These are phyloP conservation scores for Seiridium unicorne DNA, from an alignment of 2,329 filamentous ascomycete genomes.

Conservation along the genomic window DNA sequence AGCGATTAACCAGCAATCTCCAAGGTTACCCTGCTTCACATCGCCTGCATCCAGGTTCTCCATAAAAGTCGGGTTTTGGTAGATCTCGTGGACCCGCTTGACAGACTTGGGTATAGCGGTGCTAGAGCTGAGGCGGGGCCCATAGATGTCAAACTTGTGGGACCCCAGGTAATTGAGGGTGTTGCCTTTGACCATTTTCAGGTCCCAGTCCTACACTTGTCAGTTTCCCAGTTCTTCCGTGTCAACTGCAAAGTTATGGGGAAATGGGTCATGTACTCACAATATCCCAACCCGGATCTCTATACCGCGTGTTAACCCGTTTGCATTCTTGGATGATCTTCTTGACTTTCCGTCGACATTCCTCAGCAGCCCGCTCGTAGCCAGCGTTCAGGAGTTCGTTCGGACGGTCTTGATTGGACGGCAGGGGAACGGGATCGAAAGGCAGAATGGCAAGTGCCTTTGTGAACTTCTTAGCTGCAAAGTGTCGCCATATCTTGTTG, in stretches of 20 bases:
- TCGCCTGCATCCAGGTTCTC: constrained; percentile 67
- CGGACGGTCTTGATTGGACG: constrained; percentile 47
- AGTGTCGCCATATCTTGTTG: constrained; percentile 64
- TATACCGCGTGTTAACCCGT: constrained; percentile 76
- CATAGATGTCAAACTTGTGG: constrained; percentile 49
- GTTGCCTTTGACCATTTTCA: constrained; percentile 62
- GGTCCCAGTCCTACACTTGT: constrained; percentile 56
- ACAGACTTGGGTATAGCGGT: constrained; percentile 67
- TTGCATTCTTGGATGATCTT: constrained; percentile 66
- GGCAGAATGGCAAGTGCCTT: constrained; percentile 66
- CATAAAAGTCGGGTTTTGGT: constrained; percentile 70
- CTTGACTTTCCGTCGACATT: constrained; percentile 60
- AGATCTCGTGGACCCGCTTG: constrained; percentile 73
- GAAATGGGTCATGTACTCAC: constrained; percentile 41
- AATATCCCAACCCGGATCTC: constrained; percentile 61
- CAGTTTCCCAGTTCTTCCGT: neutral
- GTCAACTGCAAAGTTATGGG: neutral
- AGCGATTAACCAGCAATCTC: constrained; percentile 84
- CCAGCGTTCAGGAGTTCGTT: constrained; percentile 61
- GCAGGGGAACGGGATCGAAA: constrained; percentile 57
- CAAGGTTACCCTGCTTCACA: constrained; percentile 73
- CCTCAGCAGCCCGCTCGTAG: constrained; percentile 62
- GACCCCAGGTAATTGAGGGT: constrained; percentile 53
- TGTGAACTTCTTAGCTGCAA: constrained; percentile 59
- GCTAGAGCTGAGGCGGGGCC: constrained; percentile 41